Evolutionary conservation across 768 basidiomycete species (phyloP).

Genomic region (Collybia nuda): DNA sequence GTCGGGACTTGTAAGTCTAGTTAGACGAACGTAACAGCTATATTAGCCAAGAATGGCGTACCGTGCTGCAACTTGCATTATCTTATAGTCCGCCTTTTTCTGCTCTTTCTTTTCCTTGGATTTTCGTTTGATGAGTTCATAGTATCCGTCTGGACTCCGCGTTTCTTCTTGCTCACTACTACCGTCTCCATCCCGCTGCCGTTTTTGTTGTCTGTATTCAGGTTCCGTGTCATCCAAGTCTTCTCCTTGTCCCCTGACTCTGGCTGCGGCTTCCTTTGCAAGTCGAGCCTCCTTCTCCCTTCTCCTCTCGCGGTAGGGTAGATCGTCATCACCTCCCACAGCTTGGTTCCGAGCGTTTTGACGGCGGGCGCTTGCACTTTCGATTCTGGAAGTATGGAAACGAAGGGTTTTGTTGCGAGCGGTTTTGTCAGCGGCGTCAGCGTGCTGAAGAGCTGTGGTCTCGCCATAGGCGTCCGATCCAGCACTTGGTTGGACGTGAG

Average conservation of each 20-base stretch:
- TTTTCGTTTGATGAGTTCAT: conserved; percentile 81
- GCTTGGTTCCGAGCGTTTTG: conserved; percentile 70
- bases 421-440: conserved; percentile 82
- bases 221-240: conserved; percentile 65
- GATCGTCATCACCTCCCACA: conserved; percentile 90
- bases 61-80: conserved; percentile 53
- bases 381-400: conserved; percentile 94
- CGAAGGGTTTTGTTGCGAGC: conserved; percentile 80
- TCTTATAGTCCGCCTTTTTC: conserved; percentile 84
- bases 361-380: conserved; percentile 73
- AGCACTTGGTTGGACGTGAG: conserved; percentile 18
- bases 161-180: conserved; percentile 34
- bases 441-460: conserved; percentile 58
- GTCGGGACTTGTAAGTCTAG: conserved; percentile 19
- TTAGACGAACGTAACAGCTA: conserved; percentile 2
- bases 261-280: conserved; percentile 51
- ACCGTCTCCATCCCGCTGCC: conserved; percentile 32
- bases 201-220: conserved; percentile 35
- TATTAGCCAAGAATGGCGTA: conserved; percentile 29
- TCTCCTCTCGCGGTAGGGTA: conserved; percentile 81
- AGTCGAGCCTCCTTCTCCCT: conserved; percentile 59
- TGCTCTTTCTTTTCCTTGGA: conserved; percentile 71
- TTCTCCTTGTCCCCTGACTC: conserved; percentile 50
- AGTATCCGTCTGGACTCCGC: conserved; percentile 74
- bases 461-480: conserved; percentile 70